A percentile compares a stretch with the other conserved stretches of the same genome.
Conservation (phyloP, 257 asterid genomes). For the Paulownia fortunei region DNA sequence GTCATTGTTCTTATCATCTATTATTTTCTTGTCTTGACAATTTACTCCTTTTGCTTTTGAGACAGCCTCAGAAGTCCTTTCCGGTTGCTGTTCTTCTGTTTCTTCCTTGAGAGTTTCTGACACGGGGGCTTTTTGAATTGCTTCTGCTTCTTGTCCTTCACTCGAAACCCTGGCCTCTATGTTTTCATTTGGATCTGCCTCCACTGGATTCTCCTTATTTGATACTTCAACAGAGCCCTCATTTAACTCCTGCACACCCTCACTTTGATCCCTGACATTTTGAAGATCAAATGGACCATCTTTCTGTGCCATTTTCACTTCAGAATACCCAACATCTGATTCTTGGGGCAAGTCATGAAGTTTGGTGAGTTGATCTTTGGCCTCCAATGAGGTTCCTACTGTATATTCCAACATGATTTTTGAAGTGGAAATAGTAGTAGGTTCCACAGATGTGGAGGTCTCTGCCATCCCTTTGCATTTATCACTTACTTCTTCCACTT, state of each 20-base stretch:
- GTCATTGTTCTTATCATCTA: not conserved
- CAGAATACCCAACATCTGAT: slow-evolving; percentile 20
- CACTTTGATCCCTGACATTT: slow-evolving; percentile 20
- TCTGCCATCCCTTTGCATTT: slow-evolving; percentile 23
- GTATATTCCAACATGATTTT: slow-evolving; percentile 14
- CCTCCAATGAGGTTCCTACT: slow-evolving; percentile 18
- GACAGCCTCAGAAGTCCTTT: slow-evolving; percentile 17
- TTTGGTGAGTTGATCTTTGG: slow-evolving; percentile 29
- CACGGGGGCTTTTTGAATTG: not conserved
- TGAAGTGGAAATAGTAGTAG: slow-evolving; percentile 9
- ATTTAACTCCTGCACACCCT: slow-evolving; percentile 27
- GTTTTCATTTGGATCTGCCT: slow-evolving; percentile 17
- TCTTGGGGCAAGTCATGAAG: slow-evolving; percentile 25
- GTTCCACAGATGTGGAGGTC: slow-evolving; percentile 19
- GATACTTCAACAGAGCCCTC: slow-evolving; percentile 33
- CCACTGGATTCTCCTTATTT: slow-evolving; percentile 25
- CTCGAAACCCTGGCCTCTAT: slow-evolving; percentile 1
- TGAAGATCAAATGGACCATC: slow-evolving; percentile 22
- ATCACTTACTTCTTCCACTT: slow-evolving; percentile 23
- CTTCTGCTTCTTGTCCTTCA: slow-evolving; percentile 18
- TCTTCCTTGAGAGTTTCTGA: slow-evolving; percentile 27
- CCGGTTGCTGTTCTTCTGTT: slow-evolving; percentile 27
- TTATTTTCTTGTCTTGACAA: slow-evolving; percentile 23
- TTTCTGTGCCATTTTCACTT: slow-evolving; percentile 9
- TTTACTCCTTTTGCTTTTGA: slow-evolving; percentile 24